Conservation (phyloP, 192 early-diverging fungal genomes). For the Podila horticola region DNA sequence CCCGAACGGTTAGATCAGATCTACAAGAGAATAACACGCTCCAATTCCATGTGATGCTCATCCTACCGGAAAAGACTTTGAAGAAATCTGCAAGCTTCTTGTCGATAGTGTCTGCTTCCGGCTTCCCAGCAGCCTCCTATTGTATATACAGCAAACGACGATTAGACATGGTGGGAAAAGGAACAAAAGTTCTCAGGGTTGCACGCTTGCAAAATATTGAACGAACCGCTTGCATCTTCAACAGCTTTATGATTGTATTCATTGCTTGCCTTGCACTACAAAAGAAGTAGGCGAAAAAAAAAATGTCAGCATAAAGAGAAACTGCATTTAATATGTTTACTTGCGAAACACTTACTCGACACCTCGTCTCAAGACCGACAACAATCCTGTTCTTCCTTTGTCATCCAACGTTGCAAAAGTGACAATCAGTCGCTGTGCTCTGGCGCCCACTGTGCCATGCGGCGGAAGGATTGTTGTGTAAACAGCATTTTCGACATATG, state of each 20-base stretch:
- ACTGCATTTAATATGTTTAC: background rate
- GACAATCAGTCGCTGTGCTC: slow-evolving; percentile 75
- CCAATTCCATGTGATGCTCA: background rate
- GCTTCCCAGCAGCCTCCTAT: too few relatives aligned
- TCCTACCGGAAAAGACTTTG: slow-evolving; percentile 60
- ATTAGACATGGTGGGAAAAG: too few relatives aligned
- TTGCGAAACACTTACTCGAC: slow-evolving; percentile 55
- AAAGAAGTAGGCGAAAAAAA: background rate
- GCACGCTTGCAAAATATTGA: too few relatives aligned
- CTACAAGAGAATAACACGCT: background rate
- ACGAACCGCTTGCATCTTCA: slow-evolving; percentile 33
- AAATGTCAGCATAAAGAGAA: background rate
- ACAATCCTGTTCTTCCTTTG: slow-evolving; percentile 78
- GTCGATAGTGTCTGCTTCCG: slow-evolving; percentile 54
- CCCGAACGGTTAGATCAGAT: background rate
- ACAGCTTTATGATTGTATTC: slow-evolving; percentile 65
- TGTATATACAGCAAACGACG: too few relatives aligned
- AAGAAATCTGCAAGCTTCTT: slow-evolving; percentile 63
- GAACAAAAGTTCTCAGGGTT: too few relatives aligned
- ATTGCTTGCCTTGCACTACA: slow-evolving; percentile 67
- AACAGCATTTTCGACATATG: slow-evolving; percentile 69
- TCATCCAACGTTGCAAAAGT: slow-evolving; percentile 72
- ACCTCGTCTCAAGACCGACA: slow-evolving; percentile 79
- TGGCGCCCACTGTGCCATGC: slow-evolving; percentile 57
- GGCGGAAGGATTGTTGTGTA: slow-evolving; percentile 72